Base-by-base conservation (phyloP, 2,329 filamentous ascomycete genomes). In the Fusarium buharicum region DNA sequence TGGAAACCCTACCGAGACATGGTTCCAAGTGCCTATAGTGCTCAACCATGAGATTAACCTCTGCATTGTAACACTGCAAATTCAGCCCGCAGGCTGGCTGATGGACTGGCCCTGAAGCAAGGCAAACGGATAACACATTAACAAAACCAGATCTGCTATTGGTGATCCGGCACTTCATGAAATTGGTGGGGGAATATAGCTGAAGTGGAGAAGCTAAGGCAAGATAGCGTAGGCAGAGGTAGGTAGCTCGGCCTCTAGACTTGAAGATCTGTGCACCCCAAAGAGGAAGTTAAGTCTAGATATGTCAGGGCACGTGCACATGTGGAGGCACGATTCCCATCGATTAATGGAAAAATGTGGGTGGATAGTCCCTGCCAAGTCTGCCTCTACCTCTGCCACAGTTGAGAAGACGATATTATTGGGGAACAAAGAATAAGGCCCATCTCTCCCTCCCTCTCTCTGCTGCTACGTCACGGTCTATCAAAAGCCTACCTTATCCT, bases 291-390 rank as follows among this genome's bases (percentile, higher is more conserved):
- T 62, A 18, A 49, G 67, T 44, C 44, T 55, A 53, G 4, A 22
- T 22, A 22, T 46, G 20, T 38, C 38, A 54, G 43, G 67, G 67
- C 55, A 67, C 64, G 64, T 69, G 67, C 67, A 48, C 40, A 16
- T 49, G 50, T 59, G 59, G 64, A 64, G 34, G 41, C 33, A 49
- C 63, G 67, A 68, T 69, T 68, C 55, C 67, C 67, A 62, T 55
- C 57, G 44, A 31, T 47, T 53, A 50, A 27, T 50, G 30, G 51
- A n/a, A n/a, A n/a, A n/a, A n/a, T n/a, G 28, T 30, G 37, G 41
- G 27, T 22, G 7, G 27, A 28, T 31, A 45, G 59, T 45, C 56
- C 58, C 65, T 59, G 39, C 56, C 63, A 67, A n/a, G n/a, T n/a
- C n/a, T n/a, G n/a, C n/a, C n/a, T n/a, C n/a, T n/a, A n/a, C n/a